Base-by-base conservation (phyloP, 441 rosid species). In the Brassica hybrid region DNA sequence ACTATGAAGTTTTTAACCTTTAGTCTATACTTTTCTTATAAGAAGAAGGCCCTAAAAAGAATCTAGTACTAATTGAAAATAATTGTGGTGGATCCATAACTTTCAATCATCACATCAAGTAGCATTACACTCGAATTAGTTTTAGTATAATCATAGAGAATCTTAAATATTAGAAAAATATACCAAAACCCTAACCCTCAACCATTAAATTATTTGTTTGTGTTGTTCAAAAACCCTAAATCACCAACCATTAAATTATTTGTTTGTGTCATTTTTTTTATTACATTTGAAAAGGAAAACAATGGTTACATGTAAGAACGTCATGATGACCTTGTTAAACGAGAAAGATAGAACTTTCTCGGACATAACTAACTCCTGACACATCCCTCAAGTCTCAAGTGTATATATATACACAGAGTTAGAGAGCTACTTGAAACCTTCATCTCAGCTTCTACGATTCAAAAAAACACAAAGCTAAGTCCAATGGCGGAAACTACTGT, bases 401-500 rank as follows among this genome's bases (percentile, higher is more conserved):
- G 4, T n/a, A n/a, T 72, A 2, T 78, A 48, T 73, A 74, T 25
- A 52, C 10, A 63, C 61, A 45, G 13, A 23, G 16, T 41, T 43
- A 34, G 17, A 21, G 58, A 36, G 13, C 66, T 30, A 67, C 52
- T 57, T 64, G n/a, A 72, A 30, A 30, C 67, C 14, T 4, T 60
- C 4, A 0, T 74, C 57, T 21, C 48, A 67, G 17, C 67, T 69
- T 74, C 10, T 30, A 9, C 32, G 17, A 11, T 13, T 25, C 17
- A 18, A 10, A 4, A 34, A 54, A 17, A 36, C 38, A 62, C 54
- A 41, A 4, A 78, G 11, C 67, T 67, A 21, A 65, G 11, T 21
- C 36, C 52, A 58, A 79, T 79, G 82, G 69, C 76, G 11, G 73
- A 75, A 75, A 74, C 79, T 64, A n/a, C 75, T 5, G 79, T 70